Evolutionary conservation across 164 flowering plant species (phyloP).

Genomic region (Nymphaea thermarum): DNA sequence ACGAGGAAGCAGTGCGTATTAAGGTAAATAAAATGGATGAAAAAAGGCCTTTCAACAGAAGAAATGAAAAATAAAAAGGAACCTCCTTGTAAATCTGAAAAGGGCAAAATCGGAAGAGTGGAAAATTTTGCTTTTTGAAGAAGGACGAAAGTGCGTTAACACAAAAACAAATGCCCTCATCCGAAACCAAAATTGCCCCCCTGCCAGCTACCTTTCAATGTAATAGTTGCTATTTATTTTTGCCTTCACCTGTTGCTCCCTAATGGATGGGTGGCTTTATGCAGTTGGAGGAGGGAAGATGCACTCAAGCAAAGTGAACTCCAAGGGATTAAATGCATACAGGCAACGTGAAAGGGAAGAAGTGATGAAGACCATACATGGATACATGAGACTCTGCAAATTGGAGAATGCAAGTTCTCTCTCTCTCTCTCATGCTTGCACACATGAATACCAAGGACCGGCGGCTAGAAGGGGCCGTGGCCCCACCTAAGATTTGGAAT

Average conservation of each 20-base stretch:
- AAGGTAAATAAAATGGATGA: too few species aligned
- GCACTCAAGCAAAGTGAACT: slow-evolving; percentile 23
- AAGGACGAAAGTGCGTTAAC: too few species aligned
- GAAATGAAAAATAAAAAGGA: too few species aligned
- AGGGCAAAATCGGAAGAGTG: too few species aligned
- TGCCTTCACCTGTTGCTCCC: background rate
- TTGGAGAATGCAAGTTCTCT: slow-evolving; percentile 40
- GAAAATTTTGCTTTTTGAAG: too few species aligned
- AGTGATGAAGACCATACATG: slow-evolving; percentile 36
- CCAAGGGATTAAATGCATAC: slow-evolving; percentile 32
- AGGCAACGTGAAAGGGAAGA: slow-evolving; percentile 39
- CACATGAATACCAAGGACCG: too few species aligned
- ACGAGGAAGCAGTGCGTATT: too few species aligned
- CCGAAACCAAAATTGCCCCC: background rate
- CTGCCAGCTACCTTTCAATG: background rate
- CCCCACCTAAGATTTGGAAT: too few species aligned
- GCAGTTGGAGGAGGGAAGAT: slow-evolving; percentile 50
- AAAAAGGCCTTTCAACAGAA: too few species aligned
- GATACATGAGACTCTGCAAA: slow-evolving; percentile 27
- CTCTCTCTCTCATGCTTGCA: background rate
- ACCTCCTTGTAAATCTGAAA: too few species aligned
- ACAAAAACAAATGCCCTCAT: too few species aligned
- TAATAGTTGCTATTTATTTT: background rate
- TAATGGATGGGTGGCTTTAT: background rate
- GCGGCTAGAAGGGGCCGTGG: too few species aligned